Conservation (phyloP, 2,329 filamentous ascomycete genomes). For the Neodidymelliopsis sp. region DNA sequence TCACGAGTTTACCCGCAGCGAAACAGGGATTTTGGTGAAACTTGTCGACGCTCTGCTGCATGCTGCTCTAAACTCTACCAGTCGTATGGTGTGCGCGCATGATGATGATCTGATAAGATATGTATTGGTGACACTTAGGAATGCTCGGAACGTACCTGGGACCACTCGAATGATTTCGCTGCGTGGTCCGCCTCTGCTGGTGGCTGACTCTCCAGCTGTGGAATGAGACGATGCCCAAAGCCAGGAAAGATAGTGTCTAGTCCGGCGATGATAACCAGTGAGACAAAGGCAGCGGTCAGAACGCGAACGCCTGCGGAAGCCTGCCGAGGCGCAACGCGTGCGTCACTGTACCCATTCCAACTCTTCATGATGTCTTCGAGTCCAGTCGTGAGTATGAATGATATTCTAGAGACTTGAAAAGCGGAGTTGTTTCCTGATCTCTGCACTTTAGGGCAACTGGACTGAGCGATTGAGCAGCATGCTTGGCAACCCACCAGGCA, state of each 20-base stretch:
- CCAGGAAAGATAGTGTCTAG: constrained; percentile 29
- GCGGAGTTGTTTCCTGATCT: background rate
- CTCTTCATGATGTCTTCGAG: constrained; percentile 31
- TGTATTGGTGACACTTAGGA: constrained; percentile 8
- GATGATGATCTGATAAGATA: constrained; percentile 11
- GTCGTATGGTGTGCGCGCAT: background rate
- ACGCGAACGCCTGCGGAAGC: constrained; percentile 14
- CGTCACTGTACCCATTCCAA: constrained; percentile 22
- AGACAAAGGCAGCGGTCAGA: constrained; percentile 26
- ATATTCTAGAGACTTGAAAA: constrained; percentile 1
- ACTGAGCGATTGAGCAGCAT: too few species aligned
- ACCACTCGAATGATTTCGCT: constrained; percentile 29
- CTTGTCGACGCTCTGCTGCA: background rate
- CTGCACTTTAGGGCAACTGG: background rate
- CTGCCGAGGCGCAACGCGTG: constrained; percentile 17
- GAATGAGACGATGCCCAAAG: constrained; percentile 19
- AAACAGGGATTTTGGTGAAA: background rate
- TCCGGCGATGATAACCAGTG: constrained; percentile 26
- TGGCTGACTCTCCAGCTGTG: constrained; percentile 6
- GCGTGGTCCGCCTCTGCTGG: background rate
- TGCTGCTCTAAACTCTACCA: too few species aligned
- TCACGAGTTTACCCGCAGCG: background rate
- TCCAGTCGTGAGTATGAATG: constrained; percentile 1
- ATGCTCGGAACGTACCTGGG: constrained; percentile 30
- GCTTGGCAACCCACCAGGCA: constrained; percentile 11